These are phyloP conservation scores for Penicillium dipodomyicola DNA, from an alignment of 495 filamentous ascomycete genomes.

Conservation along the genomic window DNA sequence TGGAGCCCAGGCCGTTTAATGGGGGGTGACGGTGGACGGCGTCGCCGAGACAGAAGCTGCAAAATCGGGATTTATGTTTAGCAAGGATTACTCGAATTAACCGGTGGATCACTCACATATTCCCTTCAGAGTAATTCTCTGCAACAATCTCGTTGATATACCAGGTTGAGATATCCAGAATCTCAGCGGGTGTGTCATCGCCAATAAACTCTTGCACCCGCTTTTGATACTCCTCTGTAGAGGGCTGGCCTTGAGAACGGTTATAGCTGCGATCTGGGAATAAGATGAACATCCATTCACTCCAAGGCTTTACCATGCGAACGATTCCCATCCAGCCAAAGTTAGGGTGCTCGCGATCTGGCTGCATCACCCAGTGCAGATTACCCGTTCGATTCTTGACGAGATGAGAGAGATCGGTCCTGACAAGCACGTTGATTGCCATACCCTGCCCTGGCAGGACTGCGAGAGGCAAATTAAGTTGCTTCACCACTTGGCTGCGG, in stretches of 20 bases:
- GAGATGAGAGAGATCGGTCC: slow-evolving; percentile 51
- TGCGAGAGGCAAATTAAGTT: slow-evolving; percentile 47
- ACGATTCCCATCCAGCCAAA: slow-evolving; percentile 44
- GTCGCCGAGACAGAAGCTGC: slow-evolving; percentile 51
- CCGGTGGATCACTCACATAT: slow-evolving; percentile 19
- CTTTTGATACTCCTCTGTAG: slow-evolving; percentile 41
- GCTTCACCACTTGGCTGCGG: slow-evolving; percentile 48
- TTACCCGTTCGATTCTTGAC: slow-evolving; percentile 51
- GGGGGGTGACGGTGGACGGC: slow-evolving; percentile 54
- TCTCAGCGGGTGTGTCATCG: slow-evolving; percentile 41
- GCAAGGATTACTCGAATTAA: neutral
- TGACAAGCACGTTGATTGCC: slow-evolving; percentile 53
- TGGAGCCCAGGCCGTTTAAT: slow-evolving; percentile 50
- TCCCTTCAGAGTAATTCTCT: slow-evolving; percentile 41
- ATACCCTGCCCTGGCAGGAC: slow-evolving; percentile 53
- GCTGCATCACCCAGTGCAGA: slow-evolving; percentile 56
- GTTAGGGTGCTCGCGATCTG: slow-evolving; percentile 40
- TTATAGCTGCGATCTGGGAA: slow-evolving; percentile 40
- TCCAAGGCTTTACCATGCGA: slow-evolving; percentile 56
- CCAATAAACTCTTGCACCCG: slow-evolving; percentile 50
- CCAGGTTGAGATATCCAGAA: slow-evolving; percentile 50
- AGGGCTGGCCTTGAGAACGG: slow-evolving; percentile 26
- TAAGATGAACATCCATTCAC: slow-evolving; percentile 57
- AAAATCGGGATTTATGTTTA: slow-evolving; percentile 13
- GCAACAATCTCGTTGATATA: slow-evolving; percentile 53